phyloP scores from a whole-genome alignment of 345 rosid genomes.

The Geranium rotundifolium region DNA sequence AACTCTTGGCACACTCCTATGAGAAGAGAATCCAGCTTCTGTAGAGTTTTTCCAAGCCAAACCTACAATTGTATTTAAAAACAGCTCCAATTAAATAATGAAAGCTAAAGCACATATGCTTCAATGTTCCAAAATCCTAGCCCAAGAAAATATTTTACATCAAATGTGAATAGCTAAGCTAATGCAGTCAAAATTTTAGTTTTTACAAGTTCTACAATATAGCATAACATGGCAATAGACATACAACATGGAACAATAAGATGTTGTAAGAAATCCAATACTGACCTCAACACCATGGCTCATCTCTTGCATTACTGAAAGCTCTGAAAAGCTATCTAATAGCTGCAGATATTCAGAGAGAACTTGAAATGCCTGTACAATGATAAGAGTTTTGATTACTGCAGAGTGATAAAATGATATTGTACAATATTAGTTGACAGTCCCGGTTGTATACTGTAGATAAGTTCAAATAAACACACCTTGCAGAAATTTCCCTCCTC shows the following conservation, averaged over 20 bases:
- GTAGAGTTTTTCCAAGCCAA: slow-evolving; percentile 98
- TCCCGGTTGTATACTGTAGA: background rate
- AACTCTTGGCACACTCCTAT: slow-evolving; percentile 93
- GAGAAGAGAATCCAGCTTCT: slow-evolving; percentile 83
- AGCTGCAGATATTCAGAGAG: slow-evolving; percentile 92
- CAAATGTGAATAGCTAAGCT: background rate
- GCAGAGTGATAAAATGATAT: too few species aligned
- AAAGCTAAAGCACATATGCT: background rate
- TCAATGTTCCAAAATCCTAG: background rate
- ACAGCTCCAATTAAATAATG: slow-evolving; percentile 4
- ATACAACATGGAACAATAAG: slow-evolving; percentile 1
- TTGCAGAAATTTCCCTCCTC: slow-evolving; percentile 91
- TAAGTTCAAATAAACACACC: slow-evolving; percentile 29
- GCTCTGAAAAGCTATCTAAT: slow-evolving; percentile 75
- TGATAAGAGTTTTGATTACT: slow-evolving; percentile 4
- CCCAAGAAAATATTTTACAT: background rate
- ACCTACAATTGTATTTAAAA: slow-evolving; percentile 38
- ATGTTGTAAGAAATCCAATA: slow-evolving; percentile 8
- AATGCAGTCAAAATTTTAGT: background rate
- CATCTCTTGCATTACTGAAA: slow-evolving; percentile 89
- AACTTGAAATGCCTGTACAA: slow-evolving; percentile 87
- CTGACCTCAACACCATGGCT: slow-evolving; percentile 91
- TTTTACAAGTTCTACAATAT: background rate
- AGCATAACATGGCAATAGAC: slow-evolving; percentile 3
- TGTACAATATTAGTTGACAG: slow-evolving; percentile 1